These are phyloP conservation scores for Gracilaria caudata DNA, from an alignment of 23 red algal genomes.

Conservation along the genomic window DNA sequence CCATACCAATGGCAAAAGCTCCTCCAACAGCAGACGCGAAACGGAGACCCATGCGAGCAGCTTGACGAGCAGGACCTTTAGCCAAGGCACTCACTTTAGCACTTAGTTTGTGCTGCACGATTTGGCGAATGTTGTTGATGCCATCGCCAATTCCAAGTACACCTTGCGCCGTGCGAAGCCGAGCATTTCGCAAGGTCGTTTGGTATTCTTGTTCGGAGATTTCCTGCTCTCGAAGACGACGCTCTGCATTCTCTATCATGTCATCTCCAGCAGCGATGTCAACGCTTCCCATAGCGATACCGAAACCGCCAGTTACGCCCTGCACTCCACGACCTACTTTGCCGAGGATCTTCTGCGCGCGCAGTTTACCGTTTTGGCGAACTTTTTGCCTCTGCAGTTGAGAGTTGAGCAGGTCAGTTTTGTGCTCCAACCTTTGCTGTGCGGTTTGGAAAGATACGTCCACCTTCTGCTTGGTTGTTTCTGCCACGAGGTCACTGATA, in stretches of 20 bases:
- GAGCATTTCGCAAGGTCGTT: slow-evolving; percentile 19
- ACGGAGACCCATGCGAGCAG: neutral
- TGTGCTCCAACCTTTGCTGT: neutral
- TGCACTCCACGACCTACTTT: slow-evolving; percentile 14
- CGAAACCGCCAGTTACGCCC: slow-evolving; percentile 11
- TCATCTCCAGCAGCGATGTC: slow-evolving; percentile 43
- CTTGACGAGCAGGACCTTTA: neutral
- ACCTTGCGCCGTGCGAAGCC: slow-evolving; percentile 8
- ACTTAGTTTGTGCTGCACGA: neutral
- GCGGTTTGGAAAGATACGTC: neutral
- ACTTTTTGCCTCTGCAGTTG: neutral
- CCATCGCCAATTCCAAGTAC: slow-evolving; percentile 34
- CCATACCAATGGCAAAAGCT: slow-evolving; percentile 15
- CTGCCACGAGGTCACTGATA: neutral
- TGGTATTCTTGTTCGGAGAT: slow-evolving; percentile 8
- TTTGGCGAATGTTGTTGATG: neutral
- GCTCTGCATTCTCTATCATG: slow-evolving; percentile 31
- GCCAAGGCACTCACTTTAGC: neutral
- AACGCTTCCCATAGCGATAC: slow-evolving; percentile 5
- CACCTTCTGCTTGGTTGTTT: neutral
- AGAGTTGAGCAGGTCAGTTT: slow-evolving; percentile 1
- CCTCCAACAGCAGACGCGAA: slow-evolving; percentile 9
- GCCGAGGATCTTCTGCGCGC: slow-evolving; percentile 21
- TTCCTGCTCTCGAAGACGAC: neutral
- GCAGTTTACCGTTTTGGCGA: neutral